A percentile compares a stretch with the other conserved stretches of the same genome.
phyloP scores from a whole-genome alignment of 352 stramenopile species.

The Globisporangium acanthophoron region DNA sequence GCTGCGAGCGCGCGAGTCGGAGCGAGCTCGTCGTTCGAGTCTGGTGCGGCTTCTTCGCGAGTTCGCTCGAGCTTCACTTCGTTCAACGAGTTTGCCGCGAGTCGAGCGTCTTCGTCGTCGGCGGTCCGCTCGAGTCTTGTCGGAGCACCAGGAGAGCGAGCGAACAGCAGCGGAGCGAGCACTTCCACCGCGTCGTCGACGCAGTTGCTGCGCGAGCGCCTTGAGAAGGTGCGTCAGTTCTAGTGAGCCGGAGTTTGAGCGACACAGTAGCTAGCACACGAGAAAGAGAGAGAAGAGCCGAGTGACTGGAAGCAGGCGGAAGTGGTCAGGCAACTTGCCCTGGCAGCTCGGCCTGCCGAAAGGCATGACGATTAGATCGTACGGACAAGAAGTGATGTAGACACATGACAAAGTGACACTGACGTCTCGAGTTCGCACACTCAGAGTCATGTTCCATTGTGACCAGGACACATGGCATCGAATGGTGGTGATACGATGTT shows the following conservation, averaged over 20 bases:
- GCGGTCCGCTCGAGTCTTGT: constrained; percentile 7
- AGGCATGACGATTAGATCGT: too few relatives aligned
- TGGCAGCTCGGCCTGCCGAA: too few relatives aligned
- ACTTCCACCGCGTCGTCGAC: constrained; percentile 14
- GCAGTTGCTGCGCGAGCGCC: constrained; percentile 17
- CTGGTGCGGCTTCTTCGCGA: not conserved
- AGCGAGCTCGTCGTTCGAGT: not conserved
- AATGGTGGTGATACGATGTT: too few relatives aligned
- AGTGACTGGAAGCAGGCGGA: too few relatives aligned
- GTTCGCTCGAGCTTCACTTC: constrained; percentile 43
- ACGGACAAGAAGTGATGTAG: too few relatives aligned
- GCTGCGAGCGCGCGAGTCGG: constrained; percentile 8
- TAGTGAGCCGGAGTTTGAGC: not conserved
- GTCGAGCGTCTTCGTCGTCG: constrained; percentile 11
- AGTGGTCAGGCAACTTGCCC: too few relatives aligned
- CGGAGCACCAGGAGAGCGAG: constrained; percentile 1
- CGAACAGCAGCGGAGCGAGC: not conserved
- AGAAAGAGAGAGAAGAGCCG: too few relatives aligned
- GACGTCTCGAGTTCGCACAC: too few relatives aligned
- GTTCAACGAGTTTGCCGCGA: constrained; percentile 34
- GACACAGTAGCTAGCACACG: too few relatives aligned
- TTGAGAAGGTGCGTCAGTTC: constrained; percentile 19
- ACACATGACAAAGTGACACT: too few relatives aligned
- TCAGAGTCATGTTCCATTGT: too few relatives aligned
- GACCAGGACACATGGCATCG: too few relatives aligned